Conservation (phyloP, 2,329 filamentous ascomycete genomes). For the Trichoderma oligosporum region DNA sequence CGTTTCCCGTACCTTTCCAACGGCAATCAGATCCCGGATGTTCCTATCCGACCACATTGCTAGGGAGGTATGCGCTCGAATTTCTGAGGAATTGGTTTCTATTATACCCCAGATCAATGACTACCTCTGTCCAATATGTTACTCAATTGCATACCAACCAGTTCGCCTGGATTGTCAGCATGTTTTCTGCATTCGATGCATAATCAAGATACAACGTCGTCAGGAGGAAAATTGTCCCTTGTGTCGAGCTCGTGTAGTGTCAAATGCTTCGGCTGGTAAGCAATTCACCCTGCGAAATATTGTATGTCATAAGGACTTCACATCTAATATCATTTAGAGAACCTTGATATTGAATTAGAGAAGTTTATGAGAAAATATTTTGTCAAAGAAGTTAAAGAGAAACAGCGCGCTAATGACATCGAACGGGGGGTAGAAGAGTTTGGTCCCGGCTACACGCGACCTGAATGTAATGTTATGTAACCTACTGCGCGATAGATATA, state of each 20-base stretch:
- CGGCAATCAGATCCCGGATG: conserved; percentile 54
- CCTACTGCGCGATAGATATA: background rate
- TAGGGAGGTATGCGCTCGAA: conserved; percentile 69
- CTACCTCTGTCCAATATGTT: conserved; percentile 78
- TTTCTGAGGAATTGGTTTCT: conserved; percentile 67
- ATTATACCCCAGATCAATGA: conserved; percentile 80
- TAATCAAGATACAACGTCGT: conserved; percentile 73
- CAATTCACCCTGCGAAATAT: background rate
- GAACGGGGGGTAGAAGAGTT: conserved; percentile 71
- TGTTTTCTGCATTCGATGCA: conserved; percentile 78
- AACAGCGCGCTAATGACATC: conserved; percentile 67
- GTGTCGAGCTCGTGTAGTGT: conserved; percentile 68
- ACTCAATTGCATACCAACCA: conserved; percentile 74
- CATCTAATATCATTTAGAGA: conserved; percentile 42
- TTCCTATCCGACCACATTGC: conserved; percentile 66
- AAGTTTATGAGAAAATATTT: conserved; percentile 74
- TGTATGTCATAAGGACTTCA: background rate
- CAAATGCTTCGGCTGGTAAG: conserved; percentile 64
- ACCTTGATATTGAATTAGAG: conserved; percentile 65
- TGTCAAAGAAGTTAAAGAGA: conserved; percentile 63
- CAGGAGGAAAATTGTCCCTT: conserved; percentile 68
- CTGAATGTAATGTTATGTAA: conserved; percentile 44
- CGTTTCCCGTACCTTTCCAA: conserved; percentile 60
- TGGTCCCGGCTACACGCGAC: conserved; percentile 59
- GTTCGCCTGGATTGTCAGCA: conserved; percentile 73